phyloP scores from a whole-genome alignment of 2,329 filamentous ascomycete genomes.

The Fusarium sp. region DNA sequence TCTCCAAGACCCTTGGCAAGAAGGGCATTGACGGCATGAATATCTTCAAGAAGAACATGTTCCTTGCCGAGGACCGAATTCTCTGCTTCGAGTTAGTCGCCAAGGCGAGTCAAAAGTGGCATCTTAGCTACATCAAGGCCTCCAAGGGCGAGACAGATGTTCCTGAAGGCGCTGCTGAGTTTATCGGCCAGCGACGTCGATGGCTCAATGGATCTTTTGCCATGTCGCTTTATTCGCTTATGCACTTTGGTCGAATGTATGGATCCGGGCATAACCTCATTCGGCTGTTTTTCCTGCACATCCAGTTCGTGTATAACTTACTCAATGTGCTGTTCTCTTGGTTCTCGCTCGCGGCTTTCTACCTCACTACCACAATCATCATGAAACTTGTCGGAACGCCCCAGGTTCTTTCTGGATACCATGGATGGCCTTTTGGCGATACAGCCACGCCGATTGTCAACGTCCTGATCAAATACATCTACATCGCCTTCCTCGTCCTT shows the following conservation, averaged over 20 bases:
- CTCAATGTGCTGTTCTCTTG: conserved; percentile 43
- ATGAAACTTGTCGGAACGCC: conserved; percentile 44
- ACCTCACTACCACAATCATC: conserved; percentile 43
- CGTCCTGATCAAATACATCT: conserved; percentile 42
- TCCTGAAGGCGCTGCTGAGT: conserved; percentile 42
- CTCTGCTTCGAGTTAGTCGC: conserved; percentile 45
- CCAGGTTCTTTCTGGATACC: conserved; percentile 30
- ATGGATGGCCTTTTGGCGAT: conserved; percentile 44
- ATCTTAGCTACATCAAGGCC: conserved; percentile 45
- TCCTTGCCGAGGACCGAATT: conserved; percentile 43
- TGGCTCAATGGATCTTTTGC: conserved; percentile 45
- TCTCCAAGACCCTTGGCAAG: conserved; percentile 43
- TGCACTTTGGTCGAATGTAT: conserved; percentile 43
- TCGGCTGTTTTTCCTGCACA: conserved; percentile 43
- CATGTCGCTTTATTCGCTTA: conserved; percentile 44
- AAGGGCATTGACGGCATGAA: conserved; percentile 47
- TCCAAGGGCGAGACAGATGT: conserved; percentile 46
- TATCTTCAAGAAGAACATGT: conserved; percentile 48
- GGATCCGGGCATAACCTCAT: conserved; percentile 41
- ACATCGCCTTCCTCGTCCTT: conserved; percentile 41
- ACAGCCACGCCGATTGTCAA: conserved; percentile 42
- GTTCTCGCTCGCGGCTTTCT: conserved; percentile 42
- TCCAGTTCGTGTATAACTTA: conserved; percentile 44
- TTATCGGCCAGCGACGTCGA: conserved; percentile 42
- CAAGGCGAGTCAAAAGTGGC: conserved; percentile 45